These are phyloP conservation scores for Hyphopichia pseudoburtonii DNA, from an alignment of 1,139 yeast species.

Conservation along the genomic window DNA sequence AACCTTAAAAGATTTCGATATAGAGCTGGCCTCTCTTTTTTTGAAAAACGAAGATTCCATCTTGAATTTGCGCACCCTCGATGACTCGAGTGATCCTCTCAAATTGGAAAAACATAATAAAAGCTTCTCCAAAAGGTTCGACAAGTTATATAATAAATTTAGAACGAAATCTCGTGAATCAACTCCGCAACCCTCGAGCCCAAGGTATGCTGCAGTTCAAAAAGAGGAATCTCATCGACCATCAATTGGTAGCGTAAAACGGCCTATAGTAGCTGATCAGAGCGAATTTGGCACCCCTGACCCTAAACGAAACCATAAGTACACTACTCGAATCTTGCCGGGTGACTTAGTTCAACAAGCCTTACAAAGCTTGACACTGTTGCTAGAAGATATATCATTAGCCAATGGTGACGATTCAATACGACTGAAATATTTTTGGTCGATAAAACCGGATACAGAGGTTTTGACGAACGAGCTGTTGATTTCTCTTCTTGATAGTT, in stretches of 20 bases:
- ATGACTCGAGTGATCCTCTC: not conserved
- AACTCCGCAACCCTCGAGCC: not conserved
- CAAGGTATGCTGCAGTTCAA: not conserved
- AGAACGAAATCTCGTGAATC: not conserved
- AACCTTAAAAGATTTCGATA: constrained; percentile 6
- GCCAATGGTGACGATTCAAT: not conserved
- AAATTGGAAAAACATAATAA: constrained; percentile 1
- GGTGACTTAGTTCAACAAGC: constrained; percentile 2
- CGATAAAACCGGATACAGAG: not conserved
- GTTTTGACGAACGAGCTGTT: constrained; percentile 12
- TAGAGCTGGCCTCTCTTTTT: constrained; percentile 2
- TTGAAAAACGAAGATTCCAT: not conserved
- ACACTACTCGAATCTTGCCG: constrained; percentile 1
- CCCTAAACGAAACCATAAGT: constrained; percentile 4
- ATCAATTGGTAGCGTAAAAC: not conserved
- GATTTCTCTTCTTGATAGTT: constrained; percentile 14
- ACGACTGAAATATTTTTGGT: not conserved
- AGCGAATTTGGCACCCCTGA: not conserved
- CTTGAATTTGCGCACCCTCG: not conserved
- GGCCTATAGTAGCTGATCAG: not conserved
- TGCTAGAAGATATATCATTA: not conserved
- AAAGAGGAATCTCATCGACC: not conserved
- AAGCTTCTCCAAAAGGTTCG: constrained; percentile 1
- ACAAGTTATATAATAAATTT: not conserved
- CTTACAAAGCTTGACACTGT: not conserved